Evolutionary conservation across 441 rosid genomes (phyloP), one percentile per base, ranked within the genome.

Genomic region (Eruca vesicaria): DNA sequence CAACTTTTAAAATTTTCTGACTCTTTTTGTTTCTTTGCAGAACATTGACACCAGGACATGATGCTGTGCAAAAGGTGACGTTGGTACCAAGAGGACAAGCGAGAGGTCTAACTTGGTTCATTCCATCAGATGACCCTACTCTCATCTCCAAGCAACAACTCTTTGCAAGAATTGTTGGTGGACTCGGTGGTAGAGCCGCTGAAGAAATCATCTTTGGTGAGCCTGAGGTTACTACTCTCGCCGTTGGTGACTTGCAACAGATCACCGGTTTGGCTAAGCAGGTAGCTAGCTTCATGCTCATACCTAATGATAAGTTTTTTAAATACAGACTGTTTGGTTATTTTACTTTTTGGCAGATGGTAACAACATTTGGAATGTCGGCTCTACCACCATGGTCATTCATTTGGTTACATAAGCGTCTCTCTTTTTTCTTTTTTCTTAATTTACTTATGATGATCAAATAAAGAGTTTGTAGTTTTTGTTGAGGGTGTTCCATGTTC

Each of bases 131-230:
- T 84, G 98, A 94, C 66, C 76, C 90, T 65, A 86, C 86, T 11
- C 86, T 92, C 67, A 92, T 94, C 74, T 94, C 99, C 64, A 92
- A 85, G 84, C 99, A 94, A 74, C 99, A 90, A 74, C 97, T 94
- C 59, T 92, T 87, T 86, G 98, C 99, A 9, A 90, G 98, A 84
- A 86, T 92, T 80, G 98, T 94, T 69, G 97, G 99, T 68, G 98
- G 98, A 66, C 86, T 94, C 11, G 99, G 97, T 55, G 99, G 99
- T 43, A 83, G 98, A 84, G 99, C 98, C 18, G 97, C 99, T 2
- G 98, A 94, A 81, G 97, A 89, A 87, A 77, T 94, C 66, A 92
- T 94, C 63, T 94, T 94, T 69, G 99, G 98, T 36, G 99, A 87
- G 73, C 80, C 98, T 3, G 98, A 94, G 85, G 97, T 94, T 80